Evolutionary conservation across 352 stramenopile species (phyloP).

Genomic region (Globisporangium splendens): DNA sequence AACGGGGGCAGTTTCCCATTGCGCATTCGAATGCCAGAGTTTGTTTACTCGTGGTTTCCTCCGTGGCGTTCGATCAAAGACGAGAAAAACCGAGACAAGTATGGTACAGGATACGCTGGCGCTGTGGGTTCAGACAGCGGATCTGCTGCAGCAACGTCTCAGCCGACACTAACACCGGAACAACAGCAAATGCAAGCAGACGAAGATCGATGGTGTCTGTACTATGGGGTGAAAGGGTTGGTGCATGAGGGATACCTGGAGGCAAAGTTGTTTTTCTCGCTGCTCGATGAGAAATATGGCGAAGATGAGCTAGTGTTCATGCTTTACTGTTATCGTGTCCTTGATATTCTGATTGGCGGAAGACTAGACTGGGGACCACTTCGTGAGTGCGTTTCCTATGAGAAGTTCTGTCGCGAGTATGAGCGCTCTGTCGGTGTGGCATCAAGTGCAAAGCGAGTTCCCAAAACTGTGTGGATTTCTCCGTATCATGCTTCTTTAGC

Average conservation of each 20-base stretch:
- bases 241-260: slow-evolving; percentile 87
- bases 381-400: slow-evolving; percentile 51
- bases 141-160: slow-evolving; percentile 3
- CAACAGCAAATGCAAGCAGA: slow-evolving; percentile 64
- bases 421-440: slow-evolving; percentile 22
- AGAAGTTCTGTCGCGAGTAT: slow-evolving; percentile 50
- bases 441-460: slow-evolving; percentile 20
- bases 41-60: slow-evolving; percentile 92
- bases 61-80: slow-evolving; percentile 61
- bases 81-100: slow-evolving; percentile 44
- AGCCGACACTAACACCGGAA: slow-evolving; percentile 18
- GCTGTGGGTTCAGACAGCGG: not conserved
- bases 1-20: slow-evolving; percentile 38
- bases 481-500: slow-evolving; percentile 69
- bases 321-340: slow-evolving; percentile 83
- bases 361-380: slow-evolving; percentile 64
- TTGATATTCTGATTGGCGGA: slow-evolving; percentile 66
- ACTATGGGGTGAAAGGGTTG: slow-evolving; percentile 88
- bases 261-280: slow-evolving; percentile 87
- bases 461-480: slow-evolving; percentile 81
- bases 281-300: slow-evolving; percentile 91
- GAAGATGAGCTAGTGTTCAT: slow-evolving; percentile 91
- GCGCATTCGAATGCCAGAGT: slow-evolving; percentile 90
- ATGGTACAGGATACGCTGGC: slow-evolving; percentile 1
- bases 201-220: slow-evolving; percentile 91